Conservation (phyloP, 1,284 basidiomycete species). For the Pascua sp. region DNA sequence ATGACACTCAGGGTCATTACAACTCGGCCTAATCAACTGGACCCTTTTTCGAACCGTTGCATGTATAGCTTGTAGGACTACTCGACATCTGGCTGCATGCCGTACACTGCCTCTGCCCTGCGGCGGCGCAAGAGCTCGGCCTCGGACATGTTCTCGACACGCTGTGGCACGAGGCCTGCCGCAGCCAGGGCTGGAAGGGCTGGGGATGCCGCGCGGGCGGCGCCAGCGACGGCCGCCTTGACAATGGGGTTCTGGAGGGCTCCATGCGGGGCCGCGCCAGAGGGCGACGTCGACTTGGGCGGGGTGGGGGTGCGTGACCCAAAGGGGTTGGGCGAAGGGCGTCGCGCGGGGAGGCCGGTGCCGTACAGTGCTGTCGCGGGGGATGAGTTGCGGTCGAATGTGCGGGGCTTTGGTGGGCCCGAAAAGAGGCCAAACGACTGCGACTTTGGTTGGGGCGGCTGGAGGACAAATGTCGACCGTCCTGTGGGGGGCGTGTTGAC, state of each 20-base stretch:
- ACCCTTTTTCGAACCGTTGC: too few species aligned
- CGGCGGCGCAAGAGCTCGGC: constrained; percentile 73
- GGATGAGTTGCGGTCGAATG: not conserved
- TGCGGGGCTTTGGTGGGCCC: constrained; percentile 1
- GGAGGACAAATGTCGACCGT: constrained; percentile 1
- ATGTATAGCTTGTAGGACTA: not conserved
- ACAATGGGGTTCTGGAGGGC: constrained; percentile 26
- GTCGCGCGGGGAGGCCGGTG: not conserved
- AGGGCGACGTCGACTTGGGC: not conserved
- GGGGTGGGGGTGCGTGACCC: constrained; percentile 5
- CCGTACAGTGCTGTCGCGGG: constrained; percentile 14
- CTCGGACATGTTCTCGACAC: constrained; percentile 63
- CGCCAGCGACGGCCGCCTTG: constrained; percentile 36
- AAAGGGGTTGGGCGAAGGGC: not conserved
- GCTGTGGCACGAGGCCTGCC: constrained; percentile 50
- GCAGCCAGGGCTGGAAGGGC: constrained; percentile 40
- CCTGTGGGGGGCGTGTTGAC: constrained; percentile 1
- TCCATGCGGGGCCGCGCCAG: not conserved
- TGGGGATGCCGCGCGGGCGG: constrained; percentile 37
- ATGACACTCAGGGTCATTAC: not conserved
- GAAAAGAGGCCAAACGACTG: constrained; percentile 42
- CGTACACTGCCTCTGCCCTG: constrained; percentile 54
- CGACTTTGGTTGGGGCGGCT: constrained; percentile 18
- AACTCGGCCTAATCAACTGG: not conserved
- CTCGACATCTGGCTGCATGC: constrained; percentile 16